Conservation (phyloP, 2,329 filamentous ascomycete genomes). For the Trichoderma sp. region DNA sequence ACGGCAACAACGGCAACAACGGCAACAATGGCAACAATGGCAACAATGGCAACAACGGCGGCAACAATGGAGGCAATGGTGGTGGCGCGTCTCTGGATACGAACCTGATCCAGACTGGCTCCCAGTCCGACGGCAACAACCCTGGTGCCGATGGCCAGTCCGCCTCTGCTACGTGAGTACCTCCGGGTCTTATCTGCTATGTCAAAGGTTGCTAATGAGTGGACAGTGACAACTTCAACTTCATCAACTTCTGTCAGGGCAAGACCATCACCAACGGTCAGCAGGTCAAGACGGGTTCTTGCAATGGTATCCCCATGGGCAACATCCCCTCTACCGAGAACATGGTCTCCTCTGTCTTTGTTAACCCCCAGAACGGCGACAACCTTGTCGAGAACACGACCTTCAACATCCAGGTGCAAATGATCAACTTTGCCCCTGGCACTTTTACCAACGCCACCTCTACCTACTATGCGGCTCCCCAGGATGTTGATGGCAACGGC, state of each 20-base stretch:
- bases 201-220: conserved; percentile 39
- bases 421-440: conserved; percentile 53
- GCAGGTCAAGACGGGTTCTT: conserved; percentile 57
- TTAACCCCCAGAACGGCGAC: conserved; percentile 51
- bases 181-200: conserved; percentile 34
- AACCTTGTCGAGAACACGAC: conserved; percentile 44
- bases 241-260: conserved; percentile 60
- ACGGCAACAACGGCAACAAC: conserved; percentile 27
- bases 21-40: conserved; percentile 27
- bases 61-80: conserved; percentile 27
- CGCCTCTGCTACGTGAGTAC: conserved; percentile 50
- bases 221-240: conserved; percentile 56
- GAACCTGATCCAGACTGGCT: conserved; percentile 49
- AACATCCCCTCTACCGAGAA: conserved; percentile 52
- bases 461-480: conserved; percentile 61
- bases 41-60: conserved; percentile 23
- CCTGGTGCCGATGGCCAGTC: conserved; percentile 46
- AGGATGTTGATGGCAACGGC: conserved; percentile 47
- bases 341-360: conserved; percentile 57
- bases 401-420: conserved; percentile 53
- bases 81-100: conserved; percentile 37
- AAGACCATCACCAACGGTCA: conserved; percentile 57
- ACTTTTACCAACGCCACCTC: conserved; percentile 57
- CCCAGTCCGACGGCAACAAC: conserved; percentile 46
- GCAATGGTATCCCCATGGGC: conserved; percentile 61